Evolutionary conservation across 768 basidiomycete species (phyloP).

Genomic region (Russula sp.): DNA sequence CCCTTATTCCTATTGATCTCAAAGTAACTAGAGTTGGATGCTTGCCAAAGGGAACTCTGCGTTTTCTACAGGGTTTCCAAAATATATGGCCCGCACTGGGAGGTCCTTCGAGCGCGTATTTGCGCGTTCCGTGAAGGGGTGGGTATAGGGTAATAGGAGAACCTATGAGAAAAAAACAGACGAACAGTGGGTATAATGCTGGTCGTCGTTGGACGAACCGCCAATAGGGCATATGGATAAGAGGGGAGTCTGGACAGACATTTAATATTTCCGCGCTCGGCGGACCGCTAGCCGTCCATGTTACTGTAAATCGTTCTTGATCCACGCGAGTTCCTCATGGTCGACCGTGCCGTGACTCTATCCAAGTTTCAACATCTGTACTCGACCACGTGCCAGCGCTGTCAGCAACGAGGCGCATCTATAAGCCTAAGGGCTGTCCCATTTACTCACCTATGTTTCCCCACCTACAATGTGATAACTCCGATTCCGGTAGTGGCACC

Average conservation of each 20-base stretch:
- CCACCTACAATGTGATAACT: conserved; percentile 66
- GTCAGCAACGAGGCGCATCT: conserved; percentile 12
- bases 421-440: neutral
- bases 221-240: conserved; percentile 15
- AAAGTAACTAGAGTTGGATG: neutral
- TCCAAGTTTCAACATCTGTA: conserved; percentile 49
- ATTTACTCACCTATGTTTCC: conserved; percentile 56
- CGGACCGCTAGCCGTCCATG: conserved; percentile 45
- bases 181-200: conserved; percentile 25
- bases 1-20: no score
- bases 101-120: neutral
- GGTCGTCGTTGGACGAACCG: conserved; percentile 17
- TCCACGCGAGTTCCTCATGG: conserved; percentile 56
- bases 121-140: neutral
- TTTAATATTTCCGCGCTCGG: no score
- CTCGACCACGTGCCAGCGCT: conserved; percentile 11
- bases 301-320: conserved; percentile 70
- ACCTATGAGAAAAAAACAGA: conserved; percentile 30
- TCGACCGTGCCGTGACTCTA: conserved; percentile 70
- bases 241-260: no score
- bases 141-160: conserved; percentile 11
- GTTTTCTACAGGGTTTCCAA: neutral
- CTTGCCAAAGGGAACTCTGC: neutral
- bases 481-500: conserved; percentile 63
- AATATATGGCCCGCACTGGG: neutral